Evolutionary conservation across 139 green algal species (phyloP), one percentile per base, ranked within the genome.

Genomic region (Mesotaenium endlicherianum): DNA sequence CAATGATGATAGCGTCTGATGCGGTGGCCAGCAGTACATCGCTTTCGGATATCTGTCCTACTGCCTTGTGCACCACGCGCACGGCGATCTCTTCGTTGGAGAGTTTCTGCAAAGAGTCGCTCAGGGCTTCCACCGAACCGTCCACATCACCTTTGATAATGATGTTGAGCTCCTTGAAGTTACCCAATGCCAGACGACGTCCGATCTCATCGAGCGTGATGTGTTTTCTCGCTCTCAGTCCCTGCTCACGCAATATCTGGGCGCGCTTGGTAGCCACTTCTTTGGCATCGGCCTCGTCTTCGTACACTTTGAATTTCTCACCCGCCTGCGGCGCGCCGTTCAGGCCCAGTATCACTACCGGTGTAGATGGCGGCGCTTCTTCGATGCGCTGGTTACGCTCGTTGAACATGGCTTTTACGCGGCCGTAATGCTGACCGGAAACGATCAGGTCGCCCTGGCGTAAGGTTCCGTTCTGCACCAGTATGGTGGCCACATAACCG

Each of bases 61-160:
- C 8, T n/a, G 57, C 57, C 70, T 34, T 60, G 71, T 97, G 88
- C 82, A 99, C 91, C 91, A 94, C 97, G 76, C 96, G 91, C 86
- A 98, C 91, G 70, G 89, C 70, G 4, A 98, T 91, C 2, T 70
- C 86, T 76, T 97, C 92, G 89, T 97, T 94, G 11, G 95, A 95
- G 60, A 98, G 89, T 71, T 41, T 6, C 34, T 30, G 11, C 70
- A 79, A 89, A 2, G 96, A 93, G 4, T 81, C 80, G 74, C 94
- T 94, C 72, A 99, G 92, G 2, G 96, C 96, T 86, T 98, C 95
- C 8, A 96, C 79, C n/a, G 92, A 91, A 20, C 96, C 96, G n/a
- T 86, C 91, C 2, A 94, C 55, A 82, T 97, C 95, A 3, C 91
- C 92, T 91, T 95, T 97, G 11, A 98, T 92, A 59, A 98, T 94